Percentiles rank a stretch among this genome's conserved stretches.
Conservation (phyloP, 805 yeast species). For the Wickerhamiella kazuoi region DNA sequence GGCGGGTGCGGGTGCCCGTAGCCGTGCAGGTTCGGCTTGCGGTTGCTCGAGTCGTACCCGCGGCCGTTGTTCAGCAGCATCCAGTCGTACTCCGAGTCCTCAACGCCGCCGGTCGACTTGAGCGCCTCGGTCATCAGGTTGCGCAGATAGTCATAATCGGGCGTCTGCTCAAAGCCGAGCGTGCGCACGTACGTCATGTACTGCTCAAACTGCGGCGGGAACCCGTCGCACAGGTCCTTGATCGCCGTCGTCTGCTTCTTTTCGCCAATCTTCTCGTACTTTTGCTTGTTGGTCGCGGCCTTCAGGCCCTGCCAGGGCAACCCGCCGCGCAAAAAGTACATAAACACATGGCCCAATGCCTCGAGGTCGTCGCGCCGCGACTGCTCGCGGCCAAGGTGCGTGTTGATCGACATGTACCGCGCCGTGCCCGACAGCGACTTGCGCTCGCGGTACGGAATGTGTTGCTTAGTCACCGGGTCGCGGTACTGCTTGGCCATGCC, state of each 20-base stretch:
- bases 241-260: slow-evolving; percentile 83
- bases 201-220: slow-evolving; percentile 84
- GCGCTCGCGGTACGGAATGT: slow-evolving; percentile 91
- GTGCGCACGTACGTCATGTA: slow-evolving; percentile 78
- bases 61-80: slow-evolving; percentile 78
- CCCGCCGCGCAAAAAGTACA: slow-evolving; percentile 84
- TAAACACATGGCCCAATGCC: slow-evolving; percentile 89
- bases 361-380: slow-evolving; percentile 92
- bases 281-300: slow-evolving; percentile 95
- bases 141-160: slow-evolving; percentile 79
- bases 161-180: slow-evolving; percentile 81
- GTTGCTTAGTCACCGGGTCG: slow-evolving; percentile 89
- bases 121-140: slow-evolving; percentile 62
- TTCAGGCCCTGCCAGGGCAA: slow-evolving; percentile 98
- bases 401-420: slow-evolving; percentile 94
- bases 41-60: slow-evolving; percentile 74
- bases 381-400: slow-evolving; percentile 95
- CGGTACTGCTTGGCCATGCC: slow-evolving; percentile 98
- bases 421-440: slow-evolving; percentile 95
- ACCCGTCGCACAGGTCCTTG: slow-evolving; percentile 68
- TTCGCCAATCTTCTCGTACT: slow-evolving; percentile 93
- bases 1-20: slow-evolving; percentile 78
- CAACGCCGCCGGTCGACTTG: slow-evolving; percentile 46
- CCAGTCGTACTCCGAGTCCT: slow-evolving; percentile 95
- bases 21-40: slow-evolving; percentile 87